Conservation (phyloP, 495 filamentous ascomycete genomes). For the Darksidea phi region DNA sequence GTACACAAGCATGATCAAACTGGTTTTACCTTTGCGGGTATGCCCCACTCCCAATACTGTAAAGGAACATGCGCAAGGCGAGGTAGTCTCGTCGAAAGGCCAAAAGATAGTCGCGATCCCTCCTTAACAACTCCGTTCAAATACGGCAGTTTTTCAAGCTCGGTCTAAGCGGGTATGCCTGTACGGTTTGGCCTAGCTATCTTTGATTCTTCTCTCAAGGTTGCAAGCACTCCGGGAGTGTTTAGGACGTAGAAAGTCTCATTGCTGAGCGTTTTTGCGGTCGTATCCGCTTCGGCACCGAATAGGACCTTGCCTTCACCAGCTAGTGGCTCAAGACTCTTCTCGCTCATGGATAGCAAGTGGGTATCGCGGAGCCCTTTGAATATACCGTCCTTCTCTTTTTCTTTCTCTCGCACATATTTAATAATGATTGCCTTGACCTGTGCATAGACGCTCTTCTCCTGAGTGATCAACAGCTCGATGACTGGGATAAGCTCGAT, state of each 20-base stretch:
- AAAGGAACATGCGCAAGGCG: conserved; percentile 47
- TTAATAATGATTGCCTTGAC: neutral
- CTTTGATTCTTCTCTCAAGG: neutral
- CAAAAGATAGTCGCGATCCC: conserved; percentile 48
- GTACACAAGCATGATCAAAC: neutral
- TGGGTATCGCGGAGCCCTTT: neutral
- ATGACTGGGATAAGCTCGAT: neutral
- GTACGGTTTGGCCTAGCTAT: conserved; percentile 14
- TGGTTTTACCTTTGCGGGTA: neutral
- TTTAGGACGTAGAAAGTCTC: conserved; percentile 31
- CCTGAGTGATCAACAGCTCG: neutral
- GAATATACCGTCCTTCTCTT: neutral
- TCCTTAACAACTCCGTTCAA: conserved; percentile 50
- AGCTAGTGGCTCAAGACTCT: conserved; percentile 19
- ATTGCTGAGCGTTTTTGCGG: conserved; percentile 18
- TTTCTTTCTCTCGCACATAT: neutral
- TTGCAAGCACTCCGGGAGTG: conserved; percentile 13
- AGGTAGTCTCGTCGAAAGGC: conserved; percentile 45
- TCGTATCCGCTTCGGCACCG: conserved; percentile 36
- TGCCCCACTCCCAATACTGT: conserved; percentile 37
- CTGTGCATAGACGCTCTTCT: neutral
- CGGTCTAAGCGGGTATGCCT: conserved; percentile 38
- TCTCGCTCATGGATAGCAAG: conserved; percentile 25
- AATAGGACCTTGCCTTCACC: conserved; percentile 33
- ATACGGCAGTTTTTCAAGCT: conserved; percentile 55